phyloP scores from a whole-genome alignment of 345 rosid species.

The Populus alba region DNA sequence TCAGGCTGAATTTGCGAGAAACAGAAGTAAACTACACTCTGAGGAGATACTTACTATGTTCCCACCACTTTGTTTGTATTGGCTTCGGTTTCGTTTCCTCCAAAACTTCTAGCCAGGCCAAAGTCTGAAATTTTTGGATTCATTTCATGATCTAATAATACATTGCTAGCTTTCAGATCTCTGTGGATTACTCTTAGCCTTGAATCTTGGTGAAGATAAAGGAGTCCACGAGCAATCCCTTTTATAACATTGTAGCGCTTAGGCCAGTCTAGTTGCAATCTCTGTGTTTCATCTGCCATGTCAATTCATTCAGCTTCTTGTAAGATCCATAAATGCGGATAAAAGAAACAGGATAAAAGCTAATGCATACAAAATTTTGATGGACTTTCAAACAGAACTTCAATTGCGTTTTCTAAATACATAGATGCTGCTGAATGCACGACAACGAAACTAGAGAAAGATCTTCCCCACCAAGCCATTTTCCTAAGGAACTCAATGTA shows the following conservation, averaged over 20 bases:
- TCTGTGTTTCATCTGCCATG: not conserved
- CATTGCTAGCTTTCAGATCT: not conserved
- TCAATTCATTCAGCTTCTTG: no score
- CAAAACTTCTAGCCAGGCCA: conserved; percentile 4
- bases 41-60: not conserved
- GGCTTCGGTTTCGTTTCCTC: not conserved
- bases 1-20: not conserved
- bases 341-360: no score
- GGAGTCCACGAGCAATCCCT: conserved; percentile 1
- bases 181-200: not conserved
- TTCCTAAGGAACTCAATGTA: no score
- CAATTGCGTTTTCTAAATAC: no score
- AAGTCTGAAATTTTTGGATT: conserved; percentile 1
- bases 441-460: no score
- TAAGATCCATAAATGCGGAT: no score
- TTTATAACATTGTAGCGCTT: not conserved
- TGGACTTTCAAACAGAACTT: no score
- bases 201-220: conserved; percentile 1
- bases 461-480: no score
- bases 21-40: not conserved
- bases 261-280: not conserved
- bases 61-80: not conserved
- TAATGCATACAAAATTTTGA: no score
- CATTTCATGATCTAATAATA: not conserved
- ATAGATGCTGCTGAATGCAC: no score